Evolutionary conservation across 805 yeast genomes (phyloP), one percentile per base, ranked within the genome.

Genomic region (Metschnikowia lochheadii): DNA sequence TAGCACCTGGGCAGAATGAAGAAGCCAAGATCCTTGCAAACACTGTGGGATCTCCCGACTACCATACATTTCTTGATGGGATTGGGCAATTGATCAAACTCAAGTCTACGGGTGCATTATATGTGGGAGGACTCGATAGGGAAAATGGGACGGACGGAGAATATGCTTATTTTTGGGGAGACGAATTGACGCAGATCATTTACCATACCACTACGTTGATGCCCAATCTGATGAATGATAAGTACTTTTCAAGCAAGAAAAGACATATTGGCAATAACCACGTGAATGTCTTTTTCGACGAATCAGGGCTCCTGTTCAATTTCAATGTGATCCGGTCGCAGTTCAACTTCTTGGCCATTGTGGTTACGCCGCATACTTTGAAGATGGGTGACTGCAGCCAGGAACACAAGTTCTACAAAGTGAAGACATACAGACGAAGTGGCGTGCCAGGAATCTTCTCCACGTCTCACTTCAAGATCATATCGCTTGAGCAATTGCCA

Each of bases 201-300:
- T 89, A 81, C 65, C 96, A 89, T 63, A 79, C 87, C 8, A 83
- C 90, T 2, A 87, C 96, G 0, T 66, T 89, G 77, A 89, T 89
- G 96, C 89, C 91, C 2, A 72, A 76, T 45, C 57, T 56, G 36
- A 65, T 59, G 2, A 59, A 63, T 14, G 85, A 84, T 55, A 62
- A 64, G 3, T 60, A 62, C 15, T 71, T 66, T 29, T 76, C 83
- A 14, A 62, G 76, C 63, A 89, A 89, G 67, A 89, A 89, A 66
- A 70, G 90, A 49, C 97, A 89, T 63, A 85, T 89, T 55, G 97
- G 97, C 6, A 89, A 89, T 68, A 80, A 89, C 62, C 84, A 82
- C 64, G 94, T 89, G 50, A 87, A 85, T 61, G 81, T 89, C 21
- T 89, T 78, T 63, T 90, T 83, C 70, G 88, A 89, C 60, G 96